Base-by-base conservation (phyloP, 192 early-diverging fungal species). In the Coemansia sp. region DNA sequence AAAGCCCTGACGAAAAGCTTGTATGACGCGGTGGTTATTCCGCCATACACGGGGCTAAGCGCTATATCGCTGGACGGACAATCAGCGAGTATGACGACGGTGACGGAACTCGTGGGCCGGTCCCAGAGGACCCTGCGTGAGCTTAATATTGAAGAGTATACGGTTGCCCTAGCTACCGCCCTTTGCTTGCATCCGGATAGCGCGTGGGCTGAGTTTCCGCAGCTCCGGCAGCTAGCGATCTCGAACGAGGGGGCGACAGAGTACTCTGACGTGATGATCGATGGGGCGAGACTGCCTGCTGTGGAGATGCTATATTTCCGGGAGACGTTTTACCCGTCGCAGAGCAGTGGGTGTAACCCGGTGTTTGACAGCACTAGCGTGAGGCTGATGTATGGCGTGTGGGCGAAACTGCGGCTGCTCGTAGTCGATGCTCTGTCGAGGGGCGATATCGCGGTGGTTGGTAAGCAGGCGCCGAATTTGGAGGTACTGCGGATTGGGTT, bases 401-500 rank as follows among this genome's bases (percentile, higher is more conserved):
- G 67, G 71, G 25, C 17, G 17, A 7, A 15, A 1, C 50, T 73
- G 44, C 59, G 59, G 15, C 41, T 50, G 6, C 51, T 78, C 46
- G 67, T 68, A 0, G 68, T 73, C 14, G 76, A 78, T 32, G 66
- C 38, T 2, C 45, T 78, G 36, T 60, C 71, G 0, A 21, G 12
- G 0, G 71, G 60, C 12, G 76, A 78, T 51, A 37, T 70, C 2
- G 25, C 5, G 10, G 29, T 9, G 31, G 2, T 78, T 19, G 63
- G 50, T 23, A 12, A 15, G 19, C 36, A 9, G 23, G 65, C 67
- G 61, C 71, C 67, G 4, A 12, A 15, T 25, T 61, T 78, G n/a
- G 39, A 70, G 9, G 59, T 70, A 6, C 44, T 78, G 15, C 63
- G 71, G 38, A 58, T 78, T 19, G 76, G 76, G 8, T 42, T 67